Percentiles rank a stretch among this genome's conserved stretches.
phyloP scores from a whole-genome alignment of 106 monocot species.

The Platanthera guangdongensis region DNA sequence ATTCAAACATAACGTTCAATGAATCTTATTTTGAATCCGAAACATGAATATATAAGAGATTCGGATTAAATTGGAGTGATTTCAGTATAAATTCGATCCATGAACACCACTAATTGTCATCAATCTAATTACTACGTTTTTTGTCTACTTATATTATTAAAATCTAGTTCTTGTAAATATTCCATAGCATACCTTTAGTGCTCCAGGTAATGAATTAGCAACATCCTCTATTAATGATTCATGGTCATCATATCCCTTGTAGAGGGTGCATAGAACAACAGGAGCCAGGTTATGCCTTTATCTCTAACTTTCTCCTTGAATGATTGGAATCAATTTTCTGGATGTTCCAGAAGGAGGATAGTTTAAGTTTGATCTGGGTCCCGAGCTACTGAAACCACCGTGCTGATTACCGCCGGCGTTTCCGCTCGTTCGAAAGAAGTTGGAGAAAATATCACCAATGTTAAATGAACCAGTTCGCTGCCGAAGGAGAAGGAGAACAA shows the following conservation, averaged over 20 bases:
- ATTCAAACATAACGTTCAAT: too few relatives aligned
- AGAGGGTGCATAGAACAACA: slow-evolving; percentile 53
- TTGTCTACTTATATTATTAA: too few relatives aligned
- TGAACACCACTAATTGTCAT: too few relatives aligned
- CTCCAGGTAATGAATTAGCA: slow-evolving; percentile 52
- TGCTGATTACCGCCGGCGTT: slow-evolving; percentile 22
- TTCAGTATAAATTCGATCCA: too few relatives aligned
- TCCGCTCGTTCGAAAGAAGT: slow-evolving; percentile 49
- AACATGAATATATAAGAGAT: too few relatives aligned
- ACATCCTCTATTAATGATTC: slow-evolving; percentile 69
- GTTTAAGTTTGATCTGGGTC: slow-evolving; percentile 25
- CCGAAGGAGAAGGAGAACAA: slow-evolving; percentile 85
- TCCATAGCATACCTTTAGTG: slow-evolving; percentile 42
- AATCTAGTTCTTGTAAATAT: background rate
- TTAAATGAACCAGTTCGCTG: slow-evolving; percentile 41
- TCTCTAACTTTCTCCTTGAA: slow-evolving; percentile 64
- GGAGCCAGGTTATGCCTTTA: slow-evolving; percentile 80
- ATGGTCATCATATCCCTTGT: slow-evolving; percentile 33
- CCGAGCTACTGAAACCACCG: slow-evolving; percentile 29
- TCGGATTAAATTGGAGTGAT: too few relatives aligned
- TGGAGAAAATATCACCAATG: slow-evolving; percentile 70
- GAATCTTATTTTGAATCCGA: too few relatives aligned
- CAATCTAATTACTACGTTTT: too few relatives aligned
- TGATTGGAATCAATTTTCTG: slow-evolving; percentile 31
- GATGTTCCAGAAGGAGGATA: slow-evolving; percentile 16